Evolutionary conservation across 257 asterid genomes (phyloP), one percentile per base, ranked within the genome.

Genomic region (Fraxinus americana): DNA sequence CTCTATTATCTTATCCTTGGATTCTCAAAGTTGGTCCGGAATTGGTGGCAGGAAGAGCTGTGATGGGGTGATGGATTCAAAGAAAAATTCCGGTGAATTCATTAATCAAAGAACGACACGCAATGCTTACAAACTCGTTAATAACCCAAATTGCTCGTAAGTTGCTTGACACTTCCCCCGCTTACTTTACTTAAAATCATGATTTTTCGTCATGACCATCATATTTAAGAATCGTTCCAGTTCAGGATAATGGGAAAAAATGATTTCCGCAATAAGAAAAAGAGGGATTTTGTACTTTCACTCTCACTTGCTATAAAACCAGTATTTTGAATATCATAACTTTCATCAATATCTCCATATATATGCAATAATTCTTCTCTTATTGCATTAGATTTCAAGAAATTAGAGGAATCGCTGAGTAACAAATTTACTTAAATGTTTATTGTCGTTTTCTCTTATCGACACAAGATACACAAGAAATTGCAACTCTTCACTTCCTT

Each of bases 81-180:
- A 78, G 13, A 87, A 86, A 86, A 57, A 57, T 10, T n/a, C 0
- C 13, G 29, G 27, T n/a, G 66, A n/a, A 57, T 57, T n/a, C 27
- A 17, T n/a, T 7, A n/a, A n/a, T 11, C 87, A 85, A 36, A 87
- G 82, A 59, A 59, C 80, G 3, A 10, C 86, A n/a, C 29, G 63
- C 77, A 86, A 89, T 48, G 82, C 88, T 50, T 84, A 84, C 82
- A 87, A 80, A 89, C 89, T 90, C 2, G 76, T 82, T 25, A 88
- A 83, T 65, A 85, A 86, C 57, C 98, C 98, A 0, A 86, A 70
- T 14, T 94, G 97, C 90, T 86, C 96, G 98, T 92, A 85, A 92
- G 98, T 48, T 48, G 59, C 59, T 48, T 16, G 21, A 16, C 57
- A 14, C 21, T 48, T 48, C 5, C 57, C 57, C 5, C 57, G 14